A percentile compares a stretch with the other conserved stretches of the same genome.
Conservation (phyloP, 306 rosid species). For the barrel medic (Medicago truncatula) region DNA sequence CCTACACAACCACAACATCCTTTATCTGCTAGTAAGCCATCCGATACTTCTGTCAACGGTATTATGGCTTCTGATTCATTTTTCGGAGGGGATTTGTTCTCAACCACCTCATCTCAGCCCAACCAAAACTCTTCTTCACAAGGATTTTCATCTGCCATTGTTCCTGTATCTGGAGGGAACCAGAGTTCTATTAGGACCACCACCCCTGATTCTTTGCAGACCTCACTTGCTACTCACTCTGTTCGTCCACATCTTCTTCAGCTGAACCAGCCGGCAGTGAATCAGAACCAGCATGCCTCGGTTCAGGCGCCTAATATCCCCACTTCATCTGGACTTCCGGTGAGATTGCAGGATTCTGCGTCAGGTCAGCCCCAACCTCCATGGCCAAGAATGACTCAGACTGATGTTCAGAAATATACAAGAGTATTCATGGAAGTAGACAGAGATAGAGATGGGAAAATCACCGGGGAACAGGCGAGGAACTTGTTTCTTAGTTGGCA, state of each 20-base stretch:
- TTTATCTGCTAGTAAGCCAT: constrained; percentile 52
- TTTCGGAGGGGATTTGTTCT: constrained; percentile 79
- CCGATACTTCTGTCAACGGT: constrained; percentile 74
- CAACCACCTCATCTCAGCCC: constrained; percentile 63
- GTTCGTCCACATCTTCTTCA: constrained; percentile 62
- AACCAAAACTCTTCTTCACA: constrained; percentile 60
- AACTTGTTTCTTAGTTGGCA: constrained; percentile 95
- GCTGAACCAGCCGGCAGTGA: constrained; percentile 53
- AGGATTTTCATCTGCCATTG: constrained; percentile 58
- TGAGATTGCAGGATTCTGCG: constrained; percentile 59
- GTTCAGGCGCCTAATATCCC: constrained; percentile 48
- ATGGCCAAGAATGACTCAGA: constrained; percentile 91
- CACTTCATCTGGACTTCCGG: constrained; percentile 55
- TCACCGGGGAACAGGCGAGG: constrained; percentile 93
- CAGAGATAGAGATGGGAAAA: constrained; percentile 94
- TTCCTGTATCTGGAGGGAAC: constrained; percentile 59
- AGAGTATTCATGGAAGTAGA: constrained; percentile 94
- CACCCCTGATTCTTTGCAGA: constrained; percentile 55
- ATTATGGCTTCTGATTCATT: constrained; percentile 57
- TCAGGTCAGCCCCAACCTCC: constrained; percentile 66
- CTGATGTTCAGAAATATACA: constrained; percentile 84
- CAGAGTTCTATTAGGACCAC: constrained; percentile 58
- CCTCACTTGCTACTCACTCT: constrained; percentile 58
- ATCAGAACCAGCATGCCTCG: constrained; percentile 58
- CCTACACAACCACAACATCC: constrained; percentile 62